A percentile compares a stretch with the other conserved stretches of the same genome.
phyloP scores from a whole-genome alignment of 805 yeast species.

The Lipomyces kockii region DNA sequence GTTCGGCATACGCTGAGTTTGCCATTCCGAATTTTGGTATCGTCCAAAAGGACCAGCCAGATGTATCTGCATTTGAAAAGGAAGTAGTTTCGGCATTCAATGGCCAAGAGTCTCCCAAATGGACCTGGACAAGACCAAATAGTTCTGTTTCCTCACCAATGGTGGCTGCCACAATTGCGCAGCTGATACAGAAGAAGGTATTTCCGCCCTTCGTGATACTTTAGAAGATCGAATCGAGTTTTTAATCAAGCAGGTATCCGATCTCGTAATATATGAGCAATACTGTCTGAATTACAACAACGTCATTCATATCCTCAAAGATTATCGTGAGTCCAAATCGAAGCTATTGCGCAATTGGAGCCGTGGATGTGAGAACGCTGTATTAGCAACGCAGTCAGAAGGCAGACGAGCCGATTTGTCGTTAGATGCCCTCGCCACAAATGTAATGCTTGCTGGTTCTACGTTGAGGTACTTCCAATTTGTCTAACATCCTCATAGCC shows the following conservation, averaged over 20 bases:
- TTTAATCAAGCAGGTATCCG: slow-evolving; percentile 25
- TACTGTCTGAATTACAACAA: slow-evolving; percentile 28
- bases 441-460: slow-evolving; percentile 4
- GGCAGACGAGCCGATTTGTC: slow-evolving; percentile 23
- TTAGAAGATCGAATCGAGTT: neutral
- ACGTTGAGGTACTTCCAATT: neutral
- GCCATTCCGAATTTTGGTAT: slow-evolving; percentile 12
- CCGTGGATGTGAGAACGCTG: slow-evolving; percentile 24
- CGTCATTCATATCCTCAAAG: slow-evolving; percentile 29
- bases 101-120: neutral
- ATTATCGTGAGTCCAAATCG: slow-evolving; percentile 12
- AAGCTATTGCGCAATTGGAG: slow-evolving; percentile 27
- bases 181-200: slow-evolving; percentile 23
- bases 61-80: slow-evolving; percentile 15
- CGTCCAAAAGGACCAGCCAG: slow-evolving; percentile 14
- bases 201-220: neutral
- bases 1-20: slow-evolving; percentile 9
- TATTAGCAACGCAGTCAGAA: slow-evolving; percentile 23
- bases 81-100: slow-evolving; percentile 22
- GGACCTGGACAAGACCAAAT: slow-evolving; percentile 23
- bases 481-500: slow-evolving; percentile 21
- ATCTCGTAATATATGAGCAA: slow-evolving; percentile 28
- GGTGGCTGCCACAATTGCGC: slow-evolving; percentile 30
- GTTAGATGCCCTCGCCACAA: slow-evolving; percentile 24
- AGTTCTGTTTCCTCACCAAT: slow-evolving; percentile 26